A percentile compares a stretch with the other conserved stretches of the same genome.
These are phyloP conservation scores for Cladochytrium tenue DNA, from an alignment of 371 early-diverging fungal species.

Conservation along the genomic window DNA sequence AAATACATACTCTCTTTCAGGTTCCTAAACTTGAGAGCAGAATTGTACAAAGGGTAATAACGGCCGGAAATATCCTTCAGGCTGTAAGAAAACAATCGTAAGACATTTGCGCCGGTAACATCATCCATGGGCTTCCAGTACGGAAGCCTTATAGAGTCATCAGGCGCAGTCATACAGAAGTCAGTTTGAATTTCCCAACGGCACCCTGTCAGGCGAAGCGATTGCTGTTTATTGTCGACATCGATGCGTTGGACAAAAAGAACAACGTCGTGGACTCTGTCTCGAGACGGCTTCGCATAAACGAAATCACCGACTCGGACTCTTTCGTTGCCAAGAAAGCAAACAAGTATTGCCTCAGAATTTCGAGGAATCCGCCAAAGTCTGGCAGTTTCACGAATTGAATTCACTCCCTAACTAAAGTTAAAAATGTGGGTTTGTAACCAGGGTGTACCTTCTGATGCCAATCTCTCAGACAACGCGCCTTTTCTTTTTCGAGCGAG, in stretches of 20 bases:
- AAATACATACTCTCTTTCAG: slow-evolving; percentile 11
- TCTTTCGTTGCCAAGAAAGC: slow-evolving; percentile 20
- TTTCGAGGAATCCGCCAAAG: slow-evolving; percentile 10
- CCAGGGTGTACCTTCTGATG: slow-evolving; percentile 3
- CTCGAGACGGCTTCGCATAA: slow-evolving; percentile 8
- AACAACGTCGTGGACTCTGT: neutral
- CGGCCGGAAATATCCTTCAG: slow-evolving; percentile 19
- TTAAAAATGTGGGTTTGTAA: neutral
- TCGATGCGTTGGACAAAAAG: neutral
- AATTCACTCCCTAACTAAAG: neutral
- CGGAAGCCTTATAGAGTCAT: slow-evolving; percentile 4
- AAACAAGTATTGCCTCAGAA: neutral
- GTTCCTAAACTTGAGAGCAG: neutral
- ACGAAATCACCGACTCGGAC: slow-evolving; percentile 22
- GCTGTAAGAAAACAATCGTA: neutral
- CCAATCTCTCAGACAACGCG: neutral
- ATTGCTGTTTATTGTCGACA: neutral
- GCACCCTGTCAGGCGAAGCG: neutral
- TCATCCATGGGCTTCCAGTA: slow-evolving; percentile 21
- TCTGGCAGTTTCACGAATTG: neutral
- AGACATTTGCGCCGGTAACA: neutral
- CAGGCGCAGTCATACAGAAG: slow-evolving; percentile 12
- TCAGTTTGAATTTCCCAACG: slow-evolving; percentile 13
- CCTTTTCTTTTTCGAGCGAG: neutral
- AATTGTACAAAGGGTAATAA: slow-evolving; percentile 17